phyloP scores from a whole-genome alignment of 306 rosid species.

The Glycine soja region DNA sequence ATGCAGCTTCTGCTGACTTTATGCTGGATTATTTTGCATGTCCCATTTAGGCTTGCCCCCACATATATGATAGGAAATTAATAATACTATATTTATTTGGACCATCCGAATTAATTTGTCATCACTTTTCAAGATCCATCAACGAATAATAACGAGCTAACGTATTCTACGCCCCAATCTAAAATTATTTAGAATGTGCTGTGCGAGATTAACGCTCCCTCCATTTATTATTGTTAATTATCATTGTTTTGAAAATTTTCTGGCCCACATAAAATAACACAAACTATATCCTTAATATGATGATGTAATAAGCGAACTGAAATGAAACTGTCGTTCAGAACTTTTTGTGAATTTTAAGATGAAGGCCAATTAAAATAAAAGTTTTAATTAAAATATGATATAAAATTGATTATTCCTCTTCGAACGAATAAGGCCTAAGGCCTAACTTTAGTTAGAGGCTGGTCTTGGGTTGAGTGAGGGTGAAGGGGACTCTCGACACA shows the following conservation, averaged over 20 bases:
- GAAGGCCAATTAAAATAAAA: no score
- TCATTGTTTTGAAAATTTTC: no score
- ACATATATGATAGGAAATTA: not conserved
- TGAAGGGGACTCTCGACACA: no score
- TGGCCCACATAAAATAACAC: no score
- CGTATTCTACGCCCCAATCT: not conserved
- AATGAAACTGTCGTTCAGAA: not conserved
- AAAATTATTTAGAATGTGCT: not conserved
- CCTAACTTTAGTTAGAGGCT: no score
- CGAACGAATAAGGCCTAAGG: no score
- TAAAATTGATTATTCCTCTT: no score
- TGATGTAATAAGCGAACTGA: not conserved
- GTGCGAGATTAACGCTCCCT: not conserved
- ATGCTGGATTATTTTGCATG: not conserved
- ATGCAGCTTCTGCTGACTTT: slow-evolving; percentile 15
- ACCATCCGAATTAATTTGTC: not conserved
- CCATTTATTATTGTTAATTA: not conserved
- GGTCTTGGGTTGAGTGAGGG: no score
- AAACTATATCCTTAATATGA: no score
- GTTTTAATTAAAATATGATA: no score
- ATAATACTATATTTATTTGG: slow-evolving; percentile 4
- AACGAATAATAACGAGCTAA: not conserved
- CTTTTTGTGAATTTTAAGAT: not conserved
- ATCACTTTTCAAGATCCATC: not conserved
- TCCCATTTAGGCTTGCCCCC: not conserved